These are phyloP conservation scores for Parsonsia alboflavescens DNA, from an alignment of 257 asterid genomes.

Conservation along the genomic window DNA sequence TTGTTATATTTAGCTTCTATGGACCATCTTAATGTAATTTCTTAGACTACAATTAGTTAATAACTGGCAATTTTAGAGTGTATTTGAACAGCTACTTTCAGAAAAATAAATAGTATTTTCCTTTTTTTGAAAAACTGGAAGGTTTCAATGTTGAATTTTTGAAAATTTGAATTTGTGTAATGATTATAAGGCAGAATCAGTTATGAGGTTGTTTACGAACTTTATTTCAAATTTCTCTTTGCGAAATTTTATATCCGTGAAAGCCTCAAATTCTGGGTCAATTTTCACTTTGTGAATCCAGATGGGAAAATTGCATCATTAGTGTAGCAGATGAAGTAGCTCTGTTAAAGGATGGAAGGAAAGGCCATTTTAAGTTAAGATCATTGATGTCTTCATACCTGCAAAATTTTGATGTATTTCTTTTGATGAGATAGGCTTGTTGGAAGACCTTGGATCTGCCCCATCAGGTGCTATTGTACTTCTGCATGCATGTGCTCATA, in stretches of 20 bases:
- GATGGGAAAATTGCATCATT: neutral
- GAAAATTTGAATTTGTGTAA: no score
- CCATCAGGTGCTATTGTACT: conserved; percentile 92
- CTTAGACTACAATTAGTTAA: no score
- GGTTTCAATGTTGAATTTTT: no score
- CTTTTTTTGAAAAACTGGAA: no score
- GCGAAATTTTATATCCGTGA: no score
- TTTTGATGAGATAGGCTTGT: conserved; percentile 54
- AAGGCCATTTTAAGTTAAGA: neutral
- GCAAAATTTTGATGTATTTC: neutral
- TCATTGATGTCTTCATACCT: neutral
- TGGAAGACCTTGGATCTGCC: conserved; percentile 96
- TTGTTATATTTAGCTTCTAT: neutral
- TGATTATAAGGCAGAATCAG: no score
- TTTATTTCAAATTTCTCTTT: neutral
- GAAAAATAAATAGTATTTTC: no score
- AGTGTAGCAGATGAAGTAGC: neutral
- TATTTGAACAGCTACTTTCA: no score
- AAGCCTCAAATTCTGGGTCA: neutral
- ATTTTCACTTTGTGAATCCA: neutral
- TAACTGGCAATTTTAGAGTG: no score
- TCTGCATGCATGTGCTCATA: conserved; percentile 98
- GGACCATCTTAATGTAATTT: neutral
- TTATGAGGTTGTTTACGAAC: no score
- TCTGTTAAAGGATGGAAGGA: neutral